Evolutionary conservation across 2,329 filamentous ascomycete species (phyloP).

Genomic region (Aspergillus pseudoterreus): DNA sequence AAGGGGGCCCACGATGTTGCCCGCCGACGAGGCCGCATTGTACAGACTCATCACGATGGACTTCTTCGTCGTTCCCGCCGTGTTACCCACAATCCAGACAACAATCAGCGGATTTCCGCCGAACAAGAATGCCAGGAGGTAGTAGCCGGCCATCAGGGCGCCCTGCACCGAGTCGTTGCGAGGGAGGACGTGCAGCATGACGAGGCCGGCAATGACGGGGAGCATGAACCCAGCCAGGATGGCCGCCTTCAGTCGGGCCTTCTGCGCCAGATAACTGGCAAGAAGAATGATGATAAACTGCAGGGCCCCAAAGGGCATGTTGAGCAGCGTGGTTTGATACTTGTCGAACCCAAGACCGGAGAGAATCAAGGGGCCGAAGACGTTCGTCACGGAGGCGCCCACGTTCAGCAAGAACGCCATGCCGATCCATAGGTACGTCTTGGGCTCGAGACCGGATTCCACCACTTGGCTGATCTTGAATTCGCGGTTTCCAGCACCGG

Average conservation of each 20-base stretch:
- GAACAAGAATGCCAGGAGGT: conserved; percentile 63
- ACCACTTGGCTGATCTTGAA: conserved; percentile 45
- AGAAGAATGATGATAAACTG: conserved; percentile 59
- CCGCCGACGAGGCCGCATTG: conserved; percentile 59
- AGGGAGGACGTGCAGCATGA: conserved; percentile 54
- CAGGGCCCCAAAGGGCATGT: conserved; percentile 64
- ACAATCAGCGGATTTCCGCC: conserved; percentile 64
- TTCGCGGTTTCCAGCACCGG: conserved; percentile 43
- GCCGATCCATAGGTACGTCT: conserved; percentile 57
- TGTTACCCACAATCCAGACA: conserved; percentile 67
- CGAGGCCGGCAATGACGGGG: conserved; percentile 58
- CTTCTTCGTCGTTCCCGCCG: conserved; percentile 65
- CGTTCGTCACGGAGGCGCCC: conserved; percentile 61
- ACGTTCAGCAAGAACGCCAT: conserved; percentile 62
- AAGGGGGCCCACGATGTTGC: conserved; percentile 65
- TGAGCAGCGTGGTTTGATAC: conserved; percentile 57
- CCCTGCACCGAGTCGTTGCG: conserved; percentile 41
- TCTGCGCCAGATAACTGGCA: conserved; percentile 57
- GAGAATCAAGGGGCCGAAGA: conserved; percentile 63
- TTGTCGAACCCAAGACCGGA: conserved; percentile 58
- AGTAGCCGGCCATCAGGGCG: conserved; percentile 58
- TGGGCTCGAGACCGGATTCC: conserved; percentile 43
- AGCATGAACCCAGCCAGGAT: conserved; percentile 54
- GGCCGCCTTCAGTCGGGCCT: conserved; percentile 54
- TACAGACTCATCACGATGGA: conserved; percentile 62